phyloP scores from a whole-genome alignment of 208 protist genomes.

The Blastocrithidia nonstop region DNA sequence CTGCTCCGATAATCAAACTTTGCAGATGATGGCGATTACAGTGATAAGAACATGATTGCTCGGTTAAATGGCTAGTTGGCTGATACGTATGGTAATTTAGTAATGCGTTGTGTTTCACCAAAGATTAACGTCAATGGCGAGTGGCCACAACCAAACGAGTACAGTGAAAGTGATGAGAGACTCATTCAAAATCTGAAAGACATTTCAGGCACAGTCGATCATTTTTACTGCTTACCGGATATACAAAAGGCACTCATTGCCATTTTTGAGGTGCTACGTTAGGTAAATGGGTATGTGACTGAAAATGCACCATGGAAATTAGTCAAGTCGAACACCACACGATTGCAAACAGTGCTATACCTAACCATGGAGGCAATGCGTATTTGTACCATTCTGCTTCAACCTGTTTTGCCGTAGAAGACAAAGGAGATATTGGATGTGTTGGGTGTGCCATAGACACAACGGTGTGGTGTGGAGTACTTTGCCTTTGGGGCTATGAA shows the following conservation, averaged over 20 bases:
- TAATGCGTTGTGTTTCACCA: conserved; percentile 62
- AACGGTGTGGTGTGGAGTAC: conserved; percentile 31
- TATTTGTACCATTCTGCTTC: conserved; percentile 57
- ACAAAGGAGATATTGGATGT: conserved; percentile 66
- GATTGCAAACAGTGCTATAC: conserved; percentile 82
- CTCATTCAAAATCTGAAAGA: conserved; percentile 47
- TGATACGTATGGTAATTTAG: conserved; percentile 89
- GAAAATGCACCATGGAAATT: conserved; percentile 88
- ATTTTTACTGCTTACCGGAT: conserved; percentile 75
- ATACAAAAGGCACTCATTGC: conserved; percentile 72
- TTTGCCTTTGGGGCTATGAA: conserved; percentile 50
- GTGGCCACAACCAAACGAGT: conserved; percentile 52
- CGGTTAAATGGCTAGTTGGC: conserved; percentile 88
- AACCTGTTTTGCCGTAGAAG: conserved; percentile 76
- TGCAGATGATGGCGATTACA: conserved; percentile 93
- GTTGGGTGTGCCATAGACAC: conserved; percentile 53
- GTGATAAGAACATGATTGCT: conserved; percentile 66
- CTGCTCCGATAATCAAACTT: conserved; percentile 90
- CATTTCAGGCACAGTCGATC: conserved; percentile 54
- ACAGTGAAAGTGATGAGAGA: conserved; percentile 37
- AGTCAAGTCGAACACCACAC: conserved; percentile 55
- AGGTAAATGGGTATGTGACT: conserved; percentile 82
- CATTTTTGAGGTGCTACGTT: conserved; percentile 77
- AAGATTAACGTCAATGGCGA: conserved; percentile 71
- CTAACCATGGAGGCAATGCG: conserved; percentile 82